A percentile compares a stretch with the other conserved stretches of the same genome.
phyloP scores from a whole-genome alignment of 2,329 filamentous ascomycete genomes.

The Colletotrichum limetticola region DNA sequence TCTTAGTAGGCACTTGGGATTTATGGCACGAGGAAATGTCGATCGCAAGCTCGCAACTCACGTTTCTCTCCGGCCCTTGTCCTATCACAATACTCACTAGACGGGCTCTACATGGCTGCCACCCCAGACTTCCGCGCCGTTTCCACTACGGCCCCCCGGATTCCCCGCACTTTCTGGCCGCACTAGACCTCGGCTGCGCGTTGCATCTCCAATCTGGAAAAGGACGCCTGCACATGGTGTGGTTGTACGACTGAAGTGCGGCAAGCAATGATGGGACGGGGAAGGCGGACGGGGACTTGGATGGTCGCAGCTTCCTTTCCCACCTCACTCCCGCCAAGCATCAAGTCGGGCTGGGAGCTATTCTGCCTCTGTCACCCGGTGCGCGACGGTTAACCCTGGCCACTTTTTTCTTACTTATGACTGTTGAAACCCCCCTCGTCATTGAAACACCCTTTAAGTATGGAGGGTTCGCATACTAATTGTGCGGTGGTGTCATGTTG shows the following conservation, averaged over 20 bases:
- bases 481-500: background rate
- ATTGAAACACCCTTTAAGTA: background rate
- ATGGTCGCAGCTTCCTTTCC: background rate
- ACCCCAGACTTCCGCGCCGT: background rate
- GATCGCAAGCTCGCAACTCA: background rate
- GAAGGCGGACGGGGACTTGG: too few species aligned
- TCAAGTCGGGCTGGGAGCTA: background rate
- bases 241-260: background rate
- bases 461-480: background rate
- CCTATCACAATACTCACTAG: slow-evolving; percentile 14
- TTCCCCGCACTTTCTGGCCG: slow-evolving; percentile 25
- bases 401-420: background rate
- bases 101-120: background rate
- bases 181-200: slow-evolving; percentile 30
- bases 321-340: background rate
- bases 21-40: background rate
- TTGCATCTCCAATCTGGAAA: background rate
- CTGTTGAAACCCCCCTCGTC: background rate
- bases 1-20: background rate
- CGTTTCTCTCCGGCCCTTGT: background rate
- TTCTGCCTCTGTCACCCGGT: background rate
- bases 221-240: background rate
- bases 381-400: background rate
- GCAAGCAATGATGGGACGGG: background rate
- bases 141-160: slow-evolving; percentile 7